Conservation (phyloP, 495 filamentous ascomycete species). For the Hypoxylon fuscum region DNA sequence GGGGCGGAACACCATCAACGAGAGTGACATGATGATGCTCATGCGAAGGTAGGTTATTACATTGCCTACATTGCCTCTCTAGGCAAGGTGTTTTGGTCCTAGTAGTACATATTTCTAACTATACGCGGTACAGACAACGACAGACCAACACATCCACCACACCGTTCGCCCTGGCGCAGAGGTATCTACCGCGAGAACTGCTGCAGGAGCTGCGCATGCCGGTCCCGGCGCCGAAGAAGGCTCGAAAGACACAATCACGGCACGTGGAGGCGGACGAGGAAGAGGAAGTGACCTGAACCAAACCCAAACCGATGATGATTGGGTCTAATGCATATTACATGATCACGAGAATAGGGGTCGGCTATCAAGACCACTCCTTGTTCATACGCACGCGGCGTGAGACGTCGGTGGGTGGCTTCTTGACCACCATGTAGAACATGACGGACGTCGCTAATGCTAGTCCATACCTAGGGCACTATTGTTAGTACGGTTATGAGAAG, state of each 20-base stretch:
- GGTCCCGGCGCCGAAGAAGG: constrained; percentile 52
- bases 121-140: constrained; percentile 70
- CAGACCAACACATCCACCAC: constrained; percentile 76
- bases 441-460: constrained; percentile 85
- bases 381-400: constrained; percentile 80
- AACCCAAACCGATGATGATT: not conserved
- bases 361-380: constrained; percentile 78
- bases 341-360: not conserved
- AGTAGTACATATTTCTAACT: constrained; percentile 41
- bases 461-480: constrained; percentile 73
- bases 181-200: constrained; percentile 81
- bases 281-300: constrained; percentile 47
- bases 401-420: constrained; percentile 79
- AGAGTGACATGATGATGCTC: constrained; percentile 80
- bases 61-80: constrained; percentile 14
- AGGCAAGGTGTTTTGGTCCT: constrained; percentile 24
- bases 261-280: constrained; percentile 47
- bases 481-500: constrained; percentile 9
- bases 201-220: constrained; percentile 82
- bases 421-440: constrained; percentile 94
- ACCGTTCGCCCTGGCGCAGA: constrained; percentile 82
- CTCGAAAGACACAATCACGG: constrained; percentile 41
- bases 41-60: constrained; percentile 77
- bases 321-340: constrained; percentile 3
- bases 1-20: constrained; percentile 83